These are phyloP conservation scores for Penicillium nucicola DNA, from an alignment of 495 filamentous ascomycete genomes.

Conservation along the genomic window DNA sequence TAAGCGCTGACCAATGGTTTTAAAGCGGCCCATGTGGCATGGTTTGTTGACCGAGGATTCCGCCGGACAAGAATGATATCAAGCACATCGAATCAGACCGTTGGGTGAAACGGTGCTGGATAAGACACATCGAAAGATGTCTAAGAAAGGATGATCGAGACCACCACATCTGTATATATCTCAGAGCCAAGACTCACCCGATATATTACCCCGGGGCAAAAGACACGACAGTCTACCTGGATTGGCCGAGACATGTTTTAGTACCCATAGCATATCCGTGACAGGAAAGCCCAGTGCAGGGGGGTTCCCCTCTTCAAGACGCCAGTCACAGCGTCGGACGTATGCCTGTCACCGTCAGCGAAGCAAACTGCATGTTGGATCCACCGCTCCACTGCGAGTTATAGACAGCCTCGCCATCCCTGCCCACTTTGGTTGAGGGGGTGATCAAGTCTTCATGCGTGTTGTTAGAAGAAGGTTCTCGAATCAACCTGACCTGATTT, in stretches of 20 bases:
- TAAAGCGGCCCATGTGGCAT: no score
- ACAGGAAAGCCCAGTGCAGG: neutral
- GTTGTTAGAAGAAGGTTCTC: conserved; percentile 13
- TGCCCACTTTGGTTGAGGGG: conserved; percentile 2
- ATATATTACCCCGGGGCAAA: neutral
- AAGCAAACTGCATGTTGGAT: conserved; percentile 29
- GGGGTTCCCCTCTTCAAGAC: conserved; percentile 2
- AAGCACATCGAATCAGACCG: no score
- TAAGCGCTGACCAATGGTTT: no score
- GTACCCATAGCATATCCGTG: neutral
- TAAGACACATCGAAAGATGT: no score
- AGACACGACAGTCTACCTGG: neutral
- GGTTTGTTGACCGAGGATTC: neutral
- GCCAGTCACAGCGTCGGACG: conserved; percentile 1
- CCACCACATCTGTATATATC: no score
- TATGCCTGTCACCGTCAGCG: conserved; percentile 6
- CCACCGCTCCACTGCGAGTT: conserved; percentile 25
- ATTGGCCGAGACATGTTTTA: neutral
- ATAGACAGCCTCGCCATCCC: conserved; percentile 8
- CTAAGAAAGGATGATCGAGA: no score
- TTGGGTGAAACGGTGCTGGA: no score
- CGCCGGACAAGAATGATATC: no score
- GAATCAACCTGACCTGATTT: conserved; percentile 4
- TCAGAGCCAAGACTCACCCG: neutral
- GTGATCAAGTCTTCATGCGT: neutral